These are phyloP conservation scores for Lecanicillium sp. DNA, from an alignment of 2,329 filamentous ascomycete species.

Conservation along the genomic window DNA sequence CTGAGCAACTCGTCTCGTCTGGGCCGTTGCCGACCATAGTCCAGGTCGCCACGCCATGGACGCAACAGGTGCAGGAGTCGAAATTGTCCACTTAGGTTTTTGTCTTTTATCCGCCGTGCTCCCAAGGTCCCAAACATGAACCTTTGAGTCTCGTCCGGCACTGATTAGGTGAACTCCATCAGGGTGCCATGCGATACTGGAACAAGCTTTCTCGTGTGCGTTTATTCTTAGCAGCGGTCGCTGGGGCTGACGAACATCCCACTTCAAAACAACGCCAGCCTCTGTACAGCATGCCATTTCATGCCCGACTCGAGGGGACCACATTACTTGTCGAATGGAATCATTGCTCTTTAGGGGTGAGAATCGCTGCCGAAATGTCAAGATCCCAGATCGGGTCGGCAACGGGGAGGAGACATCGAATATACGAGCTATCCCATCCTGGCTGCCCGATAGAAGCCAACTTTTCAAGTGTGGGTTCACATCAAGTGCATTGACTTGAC, in stretches of 20 bases:
- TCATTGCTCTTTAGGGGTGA: conserved; percentile 30
- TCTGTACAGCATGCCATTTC: conserved; percentile 58
- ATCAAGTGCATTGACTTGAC: conserved; percentile 56
- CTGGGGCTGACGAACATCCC: conserved; percentile 49
- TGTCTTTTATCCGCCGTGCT: conserved; percentile 52
- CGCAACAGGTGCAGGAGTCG: conserved; percentile 51
- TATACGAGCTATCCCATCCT: conserved; percentile 54
- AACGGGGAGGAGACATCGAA: conserved; percentile 48
- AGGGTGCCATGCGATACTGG: conserved; percentile 57
- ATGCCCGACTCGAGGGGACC: conserved; percentile 54
- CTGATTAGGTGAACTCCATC: conserved; percentile 60
- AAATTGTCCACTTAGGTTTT: conserved; percentile 54
- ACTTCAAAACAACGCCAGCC: conserved; percentile 52
- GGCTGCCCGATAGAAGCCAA: conserved; percentile 53
- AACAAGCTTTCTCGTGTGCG: conserved; percentile 52
- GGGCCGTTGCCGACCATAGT: conserved; percentile 56
- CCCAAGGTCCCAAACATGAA: conserved; percentile 59
- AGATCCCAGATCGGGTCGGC: conserved; percentile 37
- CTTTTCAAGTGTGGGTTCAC: conserved; percentile 52
- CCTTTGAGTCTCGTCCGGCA: conserved; percentile 51
- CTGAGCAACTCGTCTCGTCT: conserved; percentile 51
- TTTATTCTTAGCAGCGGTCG: conserved; percentile 50
- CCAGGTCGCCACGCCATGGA: conserved; percentile 55
- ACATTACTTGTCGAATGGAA: conserved; percentile 52
- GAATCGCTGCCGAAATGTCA: conserved; percentile 40